phyloP scores from a whole-genome alignment of 768 basidiomycete species.

The Termitomyces sp. region DNA sequence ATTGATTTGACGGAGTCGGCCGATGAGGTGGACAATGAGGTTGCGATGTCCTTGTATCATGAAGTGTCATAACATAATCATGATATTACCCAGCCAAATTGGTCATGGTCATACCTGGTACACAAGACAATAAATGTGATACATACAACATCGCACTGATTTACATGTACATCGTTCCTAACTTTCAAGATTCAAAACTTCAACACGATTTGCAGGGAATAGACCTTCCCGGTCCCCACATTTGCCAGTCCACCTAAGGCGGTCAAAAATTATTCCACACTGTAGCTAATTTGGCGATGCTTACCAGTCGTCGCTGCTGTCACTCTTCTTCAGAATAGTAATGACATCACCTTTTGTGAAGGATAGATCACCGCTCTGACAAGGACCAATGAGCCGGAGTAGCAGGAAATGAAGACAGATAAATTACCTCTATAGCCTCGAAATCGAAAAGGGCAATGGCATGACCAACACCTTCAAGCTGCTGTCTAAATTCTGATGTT shows the following conservation, averaged over 20 bases:
- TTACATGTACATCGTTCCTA: background rate
- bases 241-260: constrained; percentile 73
- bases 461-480: constrained; percentile 58
- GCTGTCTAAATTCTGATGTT: constrained; percentile 44
- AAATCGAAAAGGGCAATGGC: constrained; percentile 76
- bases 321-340: constrained; percentile 59
- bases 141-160: background rate
- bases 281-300: constrained; percentile 12
- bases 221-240: constrained; percentile 53
- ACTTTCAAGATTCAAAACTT: constrained; percentile 36
- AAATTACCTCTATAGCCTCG: constrained; percentile 60
- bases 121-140: background rate
- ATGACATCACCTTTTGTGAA: constrained; percentile 77
- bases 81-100: background rate
- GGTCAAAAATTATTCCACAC: background rate
- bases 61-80: constrained; percentile 4
- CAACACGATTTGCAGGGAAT: constrained; percentile 86
- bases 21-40: constrained; percentile 36
- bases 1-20: constrained; percentile 14
- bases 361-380: constrained; percentile 66
- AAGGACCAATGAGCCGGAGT: constrained; percentile 6
- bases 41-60: constrained; percentile 28
- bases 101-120: too few species aligned
- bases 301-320: constrained; percentile 72
- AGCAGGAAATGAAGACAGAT: background rate